A percentile compares a stretch with the other conserved stretches of the same genome.
Evolutionary conservation across 2,329 filamentous ascomycete species (phyloP).

Genomic region (Endocalyx cinctus): DNA sequence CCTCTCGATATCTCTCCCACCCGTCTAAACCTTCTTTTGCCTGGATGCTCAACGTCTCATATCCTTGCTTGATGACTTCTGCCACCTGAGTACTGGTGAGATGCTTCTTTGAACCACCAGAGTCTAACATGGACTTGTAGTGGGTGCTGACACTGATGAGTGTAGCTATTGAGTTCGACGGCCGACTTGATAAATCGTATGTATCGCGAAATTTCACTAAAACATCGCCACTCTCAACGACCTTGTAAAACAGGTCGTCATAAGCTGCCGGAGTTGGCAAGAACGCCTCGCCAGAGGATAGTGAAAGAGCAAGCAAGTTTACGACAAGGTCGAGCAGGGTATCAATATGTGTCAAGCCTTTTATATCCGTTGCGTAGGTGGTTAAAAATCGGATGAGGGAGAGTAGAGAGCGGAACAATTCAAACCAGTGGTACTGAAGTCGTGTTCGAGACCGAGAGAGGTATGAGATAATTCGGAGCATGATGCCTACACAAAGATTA

Average conservation of each 20-base stretch:
- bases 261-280: constrained; percentile 82
- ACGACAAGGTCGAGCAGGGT: constrained; percentile 73
- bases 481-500: constrained; percentile 72
- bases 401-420: constrained; percentile 85
- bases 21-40: constrained; percentile 79
- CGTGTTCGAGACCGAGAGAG: constrained; percentile 78
- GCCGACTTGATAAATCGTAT: constrained; percentile 57
- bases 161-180: constrained; percentile 73
- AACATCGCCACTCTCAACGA: constrained; percentile 85
- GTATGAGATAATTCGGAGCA: constrained; percentile 78
- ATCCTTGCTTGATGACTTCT: constrained; percentile 91
- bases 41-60: constrained; percentile 90
- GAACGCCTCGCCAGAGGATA: constrained; percentile 86
- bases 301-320: constrained; percentile 75
- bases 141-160: constrained; percentile 78
- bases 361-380: constrained; percentile 77
- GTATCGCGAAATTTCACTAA: constrained; percentile 76
- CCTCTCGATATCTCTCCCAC: constrained; percentile 83
- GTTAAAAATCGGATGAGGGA: constrained; percentile 86
- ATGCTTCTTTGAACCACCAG: constrained; percentile 33
- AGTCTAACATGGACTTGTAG: constrained; percentile 72
- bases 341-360: constrained; percentile 62
- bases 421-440: constrained; percentile 87
- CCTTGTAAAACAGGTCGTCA: constrained; percentile 97
- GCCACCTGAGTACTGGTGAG: constrained; percentile 81